Conservation (phyloP, 495 filamentous ascomycete species). For the Elasticomyces elasticus region DNA sequence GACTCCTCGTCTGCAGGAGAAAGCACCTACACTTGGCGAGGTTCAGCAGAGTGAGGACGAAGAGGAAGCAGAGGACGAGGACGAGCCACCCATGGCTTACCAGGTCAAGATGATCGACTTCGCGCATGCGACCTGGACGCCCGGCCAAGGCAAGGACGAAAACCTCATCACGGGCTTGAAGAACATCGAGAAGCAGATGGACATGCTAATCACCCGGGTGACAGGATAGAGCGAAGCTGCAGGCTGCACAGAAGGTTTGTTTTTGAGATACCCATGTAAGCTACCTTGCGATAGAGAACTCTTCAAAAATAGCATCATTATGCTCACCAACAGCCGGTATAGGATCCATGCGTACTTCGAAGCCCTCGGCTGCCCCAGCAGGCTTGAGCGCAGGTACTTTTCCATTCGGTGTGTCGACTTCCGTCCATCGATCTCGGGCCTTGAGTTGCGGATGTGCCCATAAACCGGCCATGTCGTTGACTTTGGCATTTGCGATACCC, state of each 20-base stretch:
- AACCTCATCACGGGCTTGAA: constrained; percentile 69
- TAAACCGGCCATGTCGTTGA: constrained; percentile 42
- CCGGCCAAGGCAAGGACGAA: constrained; percentile 78
- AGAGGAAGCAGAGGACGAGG: constrained; percentile 55
- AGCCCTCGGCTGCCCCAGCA: constrained; percentile 27
- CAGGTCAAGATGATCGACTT: constrained; percentile 90
- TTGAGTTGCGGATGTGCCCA: constrained; percentile 42
- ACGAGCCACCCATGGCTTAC: constrained; percentile 61
- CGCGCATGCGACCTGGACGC: constrained; percentile 82
- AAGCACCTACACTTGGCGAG: constrained; percentile 19
- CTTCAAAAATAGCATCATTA: constrained; percentile 14
- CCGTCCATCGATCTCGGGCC: constrained; percentile 38
- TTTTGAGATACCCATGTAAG: constrained; percentile 5
- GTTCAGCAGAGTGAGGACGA: constrained; percentile 33
- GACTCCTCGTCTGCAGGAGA: constrained; percentile 43
- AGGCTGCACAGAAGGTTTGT: not conserved
- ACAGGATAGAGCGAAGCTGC: not conserved
- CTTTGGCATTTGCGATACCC: constrained; percentile 40
- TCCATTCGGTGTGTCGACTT: constrained; percentile 37
- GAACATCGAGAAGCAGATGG: constrained; percentile 60
- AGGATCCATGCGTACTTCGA: constrained; percentile 20
- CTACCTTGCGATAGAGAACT: constrained; percentile 21
- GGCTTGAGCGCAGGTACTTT: constrained; percentile 37
- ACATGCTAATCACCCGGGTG: constrained; percentile 13
- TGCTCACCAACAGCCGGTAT: constrained; percentile 22